Percentiles rank a stretch among this genome's conserved stretches.
Conservation (phyloP, 2,329 filamentous ascomycete species). For the Thermomyces lanuginosus region DNA sequence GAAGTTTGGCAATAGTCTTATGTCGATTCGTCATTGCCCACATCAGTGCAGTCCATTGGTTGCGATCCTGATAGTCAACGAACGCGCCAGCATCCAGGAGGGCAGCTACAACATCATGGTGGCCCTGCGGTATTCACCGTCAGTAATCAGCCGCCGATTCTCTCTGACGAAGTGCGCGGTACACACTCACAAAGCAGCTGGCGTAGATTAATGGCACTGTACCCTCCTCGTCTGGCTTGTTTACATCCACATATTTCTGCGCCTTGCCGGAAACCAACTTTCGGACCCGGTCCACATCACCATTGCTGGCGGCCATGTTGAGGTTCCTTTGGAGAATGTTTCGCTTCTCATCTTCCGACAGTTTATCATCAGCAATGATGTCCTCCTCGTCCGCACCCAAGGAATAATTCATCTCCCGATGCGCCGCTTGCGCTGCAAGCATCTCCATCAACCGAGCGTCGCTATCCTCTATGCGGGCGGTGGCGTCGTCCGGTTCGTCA, state of each 20-base stretch:
- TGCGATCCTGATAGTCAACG: conserved; percentile 86
- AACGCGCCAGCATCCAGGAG: conserved; percentile 73
- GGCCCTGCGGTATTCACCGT: conserved; percentile 40
- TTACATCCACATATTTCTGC: conserved; percentile 62
- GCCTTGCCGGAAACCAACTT: conserved; percentile 60
- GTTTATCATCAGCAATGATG: conserved; percentile 55
- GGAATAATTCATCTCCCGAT: conserved; percentile 51
- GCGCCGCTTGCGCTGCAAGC: conserved; percentile 83
- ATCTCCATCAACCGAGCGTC: conserved; percentile 86
- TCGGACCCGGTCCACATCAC: conserved; percentile 66
- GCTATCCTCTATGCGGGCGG: conserved; percentile 50
- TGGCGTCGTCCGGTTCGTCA: conserved; percentile 16
- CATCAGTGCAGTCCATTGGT: conserved; percentile 96
- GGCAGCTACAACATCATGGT: conserved; percentile 71
- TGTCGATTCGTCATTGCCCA: conserved; percentile 99
- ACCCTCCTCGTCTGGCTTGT: conserved; percentile 81
- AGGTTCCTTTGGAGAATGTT: conserved; percentile 70
- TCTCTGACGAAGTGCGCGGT: conserved; percentile 1
- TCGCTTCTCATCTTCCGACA: conserved; percentile 62
- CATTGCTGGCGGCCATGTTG: conserved; percentile 93
- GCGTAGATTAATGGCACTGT: conserved; percentile 95
- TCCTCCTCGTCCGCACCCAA: conserved; percentile 64
- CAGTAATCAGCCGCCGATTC: conserved; percentile 4
- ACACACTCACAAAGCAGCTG: conserved; percentile 69
- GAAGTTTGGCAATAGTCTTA: conserved; percentile 81